These are phyloP conservation scores for Hibiscus mutabilis DNA, from an alignment of 345 rosid genomes.

Conservation along the genomic window DNA sequence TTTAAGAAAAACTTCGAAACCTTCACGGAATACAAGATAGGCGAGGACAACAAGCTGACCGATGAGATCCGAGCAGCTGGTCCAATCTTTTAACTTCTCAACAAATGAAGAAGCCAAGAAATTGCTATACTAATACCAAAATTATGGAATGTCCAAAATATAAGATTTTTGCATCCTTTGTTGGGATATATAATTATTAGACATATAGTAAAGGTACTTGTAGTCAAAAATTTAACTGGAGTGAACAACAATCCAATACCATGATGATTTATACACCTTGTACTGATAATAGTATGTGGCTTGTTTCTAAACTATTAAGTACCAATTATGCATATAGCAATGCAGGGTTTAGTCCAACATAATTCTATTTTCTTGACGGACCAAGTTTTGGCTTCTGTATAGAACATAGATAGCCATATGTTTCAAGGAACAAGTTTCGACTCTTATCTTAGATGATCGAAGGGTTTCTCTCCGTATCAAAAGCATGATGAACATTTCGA, in stretches of 20 bases:
- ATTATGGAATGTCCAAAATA: too few species aligned
- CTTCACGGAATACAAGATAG: constrained; percentile 73
- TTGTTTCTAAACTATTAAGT: neutral
- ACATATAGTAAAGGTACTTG: too few species aligned
- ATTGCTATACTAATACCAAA: too few species aligned
- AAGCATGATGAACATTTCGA: neutral
- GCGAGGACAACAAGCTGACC: constrained; percentile 61
- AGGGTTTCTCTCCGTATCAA: neutral
- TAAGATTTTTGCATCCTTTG: too few species aligned
- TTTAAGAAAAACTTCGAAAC: constrained; percentile 75
- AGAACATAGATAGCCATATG: too few species aligned
- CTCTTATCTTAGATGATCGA: neutral
- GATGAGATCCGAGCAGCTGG: constrained; percentile 88
- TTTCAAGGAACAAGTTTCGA: too few species aligned
- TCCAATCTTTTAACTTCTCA: constrained; percentile 41
- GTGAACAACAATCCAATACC: neutral
- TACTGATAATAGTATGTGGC: neutral
- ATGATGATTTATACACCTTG: neutral
- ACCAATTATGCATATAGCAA: neutral
- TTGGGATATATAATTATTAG: too few species aligned
- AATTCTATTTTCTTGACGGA: too few species aligned
- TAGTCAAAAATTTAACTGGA: neutral
- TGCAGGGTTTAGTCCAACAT: neutral
- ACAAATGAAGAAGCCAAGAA: neutral
- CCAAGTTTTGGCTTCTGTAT: too few species aligned